Conservation (phyloP, 1,284 basidiomycete species). For the Moniliella sp. region DNA sequence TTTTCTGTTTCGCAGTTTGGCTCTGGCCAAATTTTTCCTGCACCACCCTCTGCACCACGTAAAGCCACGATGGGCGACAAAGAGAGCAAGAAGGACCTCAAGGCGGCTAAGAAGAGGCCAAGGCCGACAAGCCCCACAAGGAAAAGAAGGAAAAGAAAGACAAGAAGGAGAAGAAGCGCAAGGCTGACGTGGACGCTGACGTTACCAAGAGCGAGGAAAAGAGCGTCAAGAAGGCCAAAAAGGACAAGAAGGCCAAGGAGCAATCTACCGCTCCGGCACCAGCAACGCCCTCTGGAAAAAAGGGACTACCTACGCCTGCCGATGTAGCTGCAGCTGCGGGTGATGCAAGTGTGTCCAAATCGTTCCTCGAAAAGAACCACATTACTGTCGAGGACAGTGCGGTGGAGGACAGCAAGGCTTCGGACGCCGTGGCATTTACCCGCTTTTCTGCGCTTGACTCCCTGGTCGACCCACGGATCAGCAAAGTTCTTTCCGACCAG, state of each 20-base stretch:
- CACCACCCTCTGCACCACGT: too few relatives aligned
- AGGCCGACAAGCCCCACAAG: slow-evolving; percentile 1
- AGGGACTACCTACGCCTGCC: slow-evolving; percentile 3
- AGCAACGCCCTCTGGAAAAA: background rate
- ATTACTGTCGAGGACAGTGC: slow-evolving; percentile 32
- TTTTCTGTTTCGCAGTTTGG: too few relatives aligned
- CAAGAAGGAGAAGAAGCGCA: slow-evolving; percentile 4
- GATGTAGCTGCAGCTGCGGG: slow-evolving; percentile 32
- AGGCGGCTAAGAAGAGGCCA: slow-evolving; percentile 8
- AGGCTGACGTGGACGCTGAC: background rate
- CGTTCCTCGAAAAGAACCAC: slow-evolving; percentile 21
- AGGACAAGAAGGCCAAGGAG: background rate
- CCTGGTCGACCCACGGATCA: slow-evolving; percentile 45
- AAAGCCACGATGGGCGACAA: too few relatives aligned
- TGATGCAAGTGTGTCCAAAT: slow-evolving; percentile 26
- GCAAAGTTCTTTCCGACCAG: slow-evolving; percentile 41
- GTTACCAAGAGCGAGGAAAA: too few relatives aligned
- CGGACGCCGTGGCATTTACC: slow-evolving; percentile 38
- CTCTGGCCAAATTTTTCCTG: too few relatives aligned
- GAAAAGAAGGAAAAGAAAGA: background rate
- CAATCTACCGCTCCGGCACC: background rate
- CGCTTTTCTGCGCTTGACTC: slow-evolving; percentile 52
- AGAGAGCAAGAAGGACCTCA: slow-evolving; percentile 32
- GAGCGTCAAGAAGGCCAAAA: slow-evolving; percentile 1
- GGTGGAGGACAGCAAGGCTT: slow-evolving; percentile 35